Conservation (phyloP, 2,329 filamentous ascomycete species). For the Sphaerulina populicola region DNA sequence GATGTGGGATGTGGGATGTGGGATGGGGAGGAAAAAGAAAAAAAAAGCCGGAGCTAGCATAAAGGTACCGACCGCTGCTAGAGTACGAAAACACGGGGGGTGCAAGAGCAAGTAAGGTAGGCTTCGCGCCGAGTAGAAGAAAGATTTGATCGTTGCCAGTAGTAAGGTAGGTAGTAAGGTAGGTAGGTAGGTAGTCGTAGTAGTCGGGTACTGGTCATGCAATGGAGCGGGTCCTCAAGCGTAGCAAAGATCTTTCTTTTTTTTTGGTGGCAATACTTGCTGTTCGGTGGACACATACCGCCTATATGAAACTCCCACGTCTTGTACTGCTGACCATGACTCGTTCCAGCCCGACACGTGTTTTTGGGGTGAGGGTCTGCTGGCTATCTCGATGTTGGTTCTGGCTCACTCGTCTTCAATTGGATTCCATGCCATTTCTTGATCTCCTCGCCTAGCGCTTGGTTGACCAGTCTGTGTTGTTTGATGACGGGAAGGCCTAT, state of each 20-base stretch:
- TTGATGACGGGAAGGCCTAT: slow-evolving; percentile 63
- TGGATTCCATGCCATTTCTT: slow-evolving; percentile 78
- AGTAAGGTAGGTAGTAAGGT: too few species aligned
- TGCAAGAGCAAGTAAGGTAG: too few species aligned
- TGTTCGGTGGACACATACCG: neutral
- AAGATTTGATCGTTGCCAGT: too few species aligned
- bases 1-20: too few species aligned
- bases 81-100: too few species aligned
- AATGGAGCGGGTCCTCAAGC: neutral
- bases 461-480: slow-evolving; percentile 75
- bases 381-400: too few species aligned
- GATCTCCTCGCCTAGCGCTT: slow-evolving; percentile 63
- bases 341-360: neutral
- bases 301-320: neutral
- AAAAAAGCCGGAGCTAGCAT: too few species aligned
- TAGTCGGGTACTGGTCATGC: neutral
- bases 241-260: neutral
- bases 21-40: too few species aligned
- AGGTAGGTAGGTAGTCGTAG: too few species aligned
- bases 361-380: too few species aligned
- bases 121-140: too few species aligned
- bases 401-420: slow-evolving; percentile 55
- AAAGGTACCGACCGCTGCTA: too few species aligned
- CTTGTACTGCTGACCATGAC: neutral
- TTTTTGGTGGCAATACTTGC: neutral